Conservation (phyloP, 2,329 filamentous ascomycete genomes). For the Aplosporella prunicola region DNA sequence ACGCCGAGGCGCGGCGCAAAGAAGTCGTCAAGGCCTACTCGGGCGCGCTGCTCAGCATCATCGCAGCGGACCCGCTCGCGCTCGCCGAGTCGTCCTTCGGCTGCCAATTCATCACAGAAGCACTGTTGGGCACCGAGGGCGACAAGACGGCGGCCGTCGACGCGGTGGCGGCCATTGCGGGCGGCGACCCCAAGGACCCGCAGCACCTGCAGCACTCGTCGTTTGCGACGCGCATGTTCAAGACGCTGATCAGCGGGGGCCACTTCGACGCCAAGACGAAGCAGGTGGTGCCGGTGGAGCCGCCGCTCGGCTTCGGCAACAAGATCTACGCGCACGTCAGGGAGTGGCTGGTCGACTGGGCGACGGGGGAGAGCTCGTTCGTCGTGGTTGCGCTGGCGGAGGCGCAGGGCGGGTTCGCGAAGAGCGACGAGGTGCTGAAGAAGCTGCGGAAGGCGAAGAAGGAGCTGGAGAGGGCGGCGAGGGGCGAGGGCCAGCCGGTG, state of each 20-base stretch:
- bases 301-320: slow-evolving; percentile 69
- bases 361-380: slow-evolving; percentile 75
- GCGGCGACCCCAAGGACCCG: slow-evolving; percentile 30
- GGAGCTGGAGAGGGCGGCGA: slow-evolving; percentile 57
- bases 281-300: slow-evolving; percentile 59
- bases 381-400: slow-evolving; percentile 76
- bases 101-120: slow-evolving; percentile 75
- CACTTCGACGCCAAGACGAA: slow-evolving; percentile 69
- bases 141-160: slow-evolving; percentile 65
- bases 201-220: slow-evolving; percentile 53
- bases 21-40: slow-evolving; percentile 70
- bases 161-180: slow-evolving; percentile 47
- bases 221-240: slow-evolving; percentile 73
- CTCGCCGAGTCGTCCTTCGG: slow-evolving; percentile 71
- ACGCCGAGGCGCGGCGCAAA: slow-evolving; percentile 61
- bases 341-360: slow-evolving; percentile 69
- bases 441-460: slow-evolving; percentile 65
- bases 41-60: slow-evolving; percentile 62
- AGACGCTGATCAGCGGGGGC: slow-evolving; percentile 82
- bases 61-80: slow-evolving; percentile 57
- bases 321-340: slow-evolving; percentile 75
- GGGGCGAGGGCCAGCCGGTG: slow-evolving; percentile 42
- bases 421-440: slow-evolving; percentile 57
- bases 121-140: slow-evolving; percentile 64
- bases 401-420: slow-evolving; percentile 54